Evolutionary conservation across 2,329 filamentous ascomycete species (phyloP).

Genomic region (Aspergillus novofumigatus): DNA sequence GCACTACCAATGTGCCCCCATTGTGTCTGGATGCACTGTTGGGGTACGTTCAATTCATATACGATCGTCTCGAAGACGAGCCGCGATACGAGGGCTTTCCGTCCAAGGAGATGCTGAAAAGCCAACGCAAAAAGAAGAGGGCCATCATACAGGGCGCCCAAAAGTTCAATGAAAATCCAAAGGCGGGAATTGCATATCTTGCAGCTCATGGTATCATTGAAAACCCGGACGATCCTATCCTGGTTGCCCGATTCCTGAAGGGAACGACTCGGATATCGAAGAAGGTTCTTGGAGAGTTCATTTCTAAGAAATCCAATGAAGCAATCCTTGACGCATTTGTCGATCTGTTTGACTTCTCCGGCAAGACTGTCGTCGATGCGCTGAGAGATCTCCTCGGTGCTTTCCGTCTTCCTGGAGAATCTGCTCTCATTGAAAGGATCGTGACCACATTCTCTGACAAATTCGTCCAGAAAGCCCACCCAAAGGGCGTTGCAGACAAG

Average conservation of each 20-base stretch:
- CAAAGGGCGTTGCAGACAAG: constrained; percentile 73
- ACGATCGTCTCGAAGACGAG: constrained; percentile 73
- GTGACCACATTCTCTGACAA: constrained; percentile 81
- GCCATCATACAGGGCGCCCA: constrained; percentile 81
- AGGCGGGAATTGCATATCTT: constrained; percentile 80
- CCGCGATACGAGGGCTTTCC: constrained; percentile 63
- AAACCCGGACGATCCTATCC: constrained; percentile 66
- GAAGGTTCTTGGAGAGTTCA: constrained; percentile 82
- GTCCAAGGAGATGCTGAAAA: constrained; percentile 59
- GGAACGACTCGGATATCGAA: constrained; percentile 87
- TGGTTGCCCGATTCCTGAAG: constrained; percentile 80
- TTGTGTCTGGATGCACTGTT: constrained; percentile 88
- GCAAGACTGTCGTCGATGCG: constrained; percentile 85
- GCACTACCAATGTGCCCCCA: constrained; percentile 94
- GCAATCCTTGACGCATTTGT: constrained; percentile 80
- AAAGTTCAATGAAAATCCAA: constrained; percentile 95
- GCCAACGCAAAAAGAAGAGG: constrained; percentile 75
- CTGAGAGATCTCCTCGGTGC: constrained; percentile 80
- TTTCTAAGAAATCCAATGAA: constrained; percentile 88
- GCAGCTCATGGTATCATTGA: constrained; percentile 81
- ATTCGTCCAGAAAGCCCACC: constrained; percentile 67
- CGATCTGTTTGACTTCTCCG: constrained; percentile 79
- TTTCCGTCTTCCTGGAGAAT: constrained; percentile 91
- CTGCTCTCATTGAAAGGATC: constrained; percentile 87
- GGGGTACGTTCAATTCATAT: constrained; percentile 86